These are phyloP conservation scores for Lathyrus aphaca DNA, from an alignment of 306 rosid species.

Conservation along the genomic window DNA sequence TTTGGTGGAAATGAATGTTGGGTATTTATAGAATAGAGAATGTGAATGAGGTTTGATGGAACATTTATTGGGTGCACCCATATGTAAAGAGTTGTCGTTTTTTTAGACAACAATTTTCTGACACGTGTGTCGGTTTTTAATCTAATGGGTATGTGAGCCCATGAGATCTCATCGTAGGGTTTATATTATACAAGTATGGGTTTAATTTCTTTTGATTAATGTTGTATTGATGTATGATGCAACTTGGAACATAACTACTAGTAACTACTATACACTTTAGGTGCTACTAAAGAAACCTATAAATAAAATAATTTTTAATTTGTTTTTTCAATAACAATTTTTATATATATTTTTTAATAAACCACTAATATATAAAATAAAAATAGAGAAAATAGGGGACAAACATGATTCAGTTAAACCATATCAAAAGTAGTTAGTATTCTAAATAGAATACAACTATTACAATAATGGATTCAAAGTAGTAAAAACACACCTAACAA, in stretches of 20 bases:
- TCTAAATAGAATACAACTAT: too few relatives aligned
- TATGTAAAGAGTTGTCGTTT: conserved; percentile 7
- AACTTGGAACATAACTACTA: not conserved
- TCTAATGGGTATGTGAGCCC: conserved; percentile 31
- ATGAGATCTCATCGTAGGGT: conserved; percentile 34
- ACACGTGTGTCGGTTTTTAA: conserved; percentile 37
- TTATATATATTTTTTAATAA: too few relatives aligned
- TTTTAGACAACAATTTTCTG: conserved; percentile 11
- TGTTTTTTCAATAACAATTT: too few relatives aligned
- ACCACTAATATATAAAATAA: too few relatives aligned
- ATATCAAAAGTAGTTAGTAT: too few relatives aligned
- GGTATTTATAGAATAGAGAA: conserved; percentile 39
- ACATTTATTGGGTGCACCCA: conserved; percentile 39
- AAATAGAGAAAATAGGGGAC: too few relatives aligned
- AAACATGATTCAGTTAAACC: too few relatives aligned
- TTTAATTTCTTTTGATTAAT: not conserved
- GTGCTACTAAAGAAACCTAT: too few relatives aligned
- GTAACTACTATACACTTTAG: not conserved
- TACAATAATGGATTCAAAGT: too few relatives aligned
- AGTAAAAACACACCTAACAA: too few relatives aligned
- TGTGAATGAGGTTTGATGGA: conserved; percentile 18
- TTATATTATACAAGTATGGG: not conserved
- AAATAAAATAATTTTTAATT: too few relatives aligned
- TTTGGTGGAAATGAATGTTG: not conserved
- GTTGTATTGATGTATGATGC: not conserved